Evolutionary conservation across 2,329 filamentous ascomycete species (phyloP).

Genomic region (Xylariaceae sp.): DNA sequence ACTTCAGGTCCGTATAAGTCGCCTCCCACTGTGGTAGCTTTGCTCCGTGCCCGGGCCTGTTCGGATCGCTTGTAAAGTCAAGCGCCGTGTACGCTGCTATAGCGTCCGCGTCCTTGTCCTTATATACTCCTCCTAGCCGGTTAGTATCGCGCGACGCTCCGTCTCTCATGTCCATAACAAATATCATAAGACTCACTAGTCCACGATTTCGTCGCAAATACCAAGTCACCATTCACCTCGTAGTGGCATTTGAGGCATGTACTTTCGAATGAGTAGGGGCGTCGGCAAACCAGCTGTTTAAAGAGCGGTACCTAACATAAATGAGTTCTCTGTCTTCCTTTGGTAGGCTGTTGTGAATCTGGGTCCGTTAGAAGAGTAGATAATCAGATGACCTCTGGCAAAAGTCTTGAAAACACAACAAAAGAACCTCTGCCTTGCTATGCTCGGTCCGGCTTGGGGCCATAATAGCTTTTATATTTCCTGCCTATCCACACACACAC

Average conservation of each 20-base stretch:
- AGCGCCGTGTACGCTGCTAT: not conserved
- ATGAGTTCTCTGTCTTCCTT: not conserved
- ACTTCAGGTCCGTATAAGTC: not conserved
- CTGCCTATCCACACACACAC: slow-evolving; percentile 1
- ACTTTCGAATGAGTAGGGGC: not conserved
- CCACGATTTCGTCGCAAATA: not conserved
- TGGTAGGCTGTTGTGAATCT: not conserved
- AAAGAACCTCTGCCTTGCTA: slow-evolving; percentile 20
- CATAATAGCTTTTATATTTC: slow-evolving; percentile 16
- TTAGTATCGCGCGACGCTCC: slow-evolving; percentile 1
- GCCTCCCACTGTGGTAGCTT: not conserved
- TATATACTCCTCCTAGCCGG: not conserved
- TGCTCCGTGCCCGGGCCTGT: not conserved
- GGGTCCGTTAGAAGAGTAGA: not conserved
- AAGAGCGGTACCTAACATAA: not conserved
- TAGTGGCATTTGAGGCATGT: not conserved
- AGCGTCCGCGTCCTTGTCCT: too few species aligned
- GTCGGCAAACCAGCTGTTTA: not conserved
- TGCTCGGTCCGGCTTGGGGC: slow-evolving; percentile 4
- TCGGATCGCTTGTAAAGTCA: not conserved
- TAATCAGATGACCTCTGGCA: not conserved
- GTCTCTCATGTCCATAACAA: not conserved
- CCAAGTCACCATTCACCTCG: not conserved
- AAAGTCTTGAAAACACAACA: not conserved
- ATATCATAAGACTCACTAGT: slow-evolving; percentile 3